These are phyloP conservation scores for Begonia loranthoides DNA, from an alignment of 306 rosid genomes.

Conservation along the genomic window DNA sequence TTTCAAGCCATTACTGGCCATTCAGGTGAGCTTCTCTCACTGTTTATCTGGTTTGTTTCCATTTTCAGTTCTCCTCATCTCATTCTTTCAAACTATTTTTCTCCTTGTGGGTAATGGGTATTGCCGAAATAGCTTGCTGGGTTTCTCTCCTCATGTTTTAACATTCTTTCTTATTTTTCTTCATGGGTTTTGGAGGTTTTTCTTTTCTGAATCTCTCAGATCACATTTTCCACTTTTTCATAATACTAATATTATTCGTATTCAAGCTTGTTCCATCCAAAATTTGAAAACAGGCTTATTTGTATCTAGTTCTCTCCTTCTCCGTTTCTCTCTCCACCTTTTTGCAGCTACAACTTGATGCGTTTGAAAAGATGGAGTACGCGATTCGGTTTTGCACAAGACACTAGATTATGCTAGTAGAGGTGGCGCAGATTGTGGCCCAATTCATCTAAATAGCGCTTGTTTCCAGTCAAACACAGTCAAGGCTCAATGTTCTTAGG, in stretches of 20 bases:
- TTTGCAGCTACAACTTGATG: conserved; percentile 56
- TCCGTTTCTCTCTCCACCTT: too few species aligned
- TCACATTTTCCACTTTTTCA: too few species aligned
- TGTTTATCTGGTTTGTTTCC: not conserved
- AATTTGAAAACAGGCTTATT: too few species aligned
- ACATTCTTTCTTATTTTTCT: too few species aligned
- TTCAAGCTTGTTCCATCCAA: too few species aligned
- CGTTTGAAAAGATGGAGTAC: conserved; percentile 50
- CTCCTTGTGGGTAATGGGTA: too few species aligned
- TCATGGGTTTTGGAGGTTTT: too few species aligned
- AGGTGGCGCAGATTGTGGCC: conserved; percentile 75
- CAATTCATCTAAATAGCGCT: conserved; percentile 26
- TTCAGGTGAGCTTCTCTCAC: conserved; percentile 37
- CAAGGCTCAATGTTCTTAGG: conserved; percentile 58
- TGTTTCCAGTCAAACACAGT: conserved; percentile 61
- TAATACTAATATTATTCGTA: too few species aligned
- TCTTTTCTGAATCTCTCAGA: too few species aligned
- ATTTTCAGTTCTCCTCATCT: not conserved
- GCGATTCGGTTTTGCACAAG: conserved; percentile 40
- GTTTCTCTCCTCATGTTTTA: too few species aligned
- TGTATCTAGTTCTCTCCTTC: too few species aligned
- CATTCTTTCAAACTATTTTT: not conserved
- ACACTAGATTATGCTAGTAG: conserved; percentile 79
- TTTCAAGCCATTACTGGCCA: conserved; percentile 40
- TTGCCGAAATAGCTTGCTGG: too few species aligned